A percentile compares a stretch with the other conserved stretches of the same genome.
Conservation (phyloP, 345 rosid species). For the Euphorbia tirucalli region DNA sequence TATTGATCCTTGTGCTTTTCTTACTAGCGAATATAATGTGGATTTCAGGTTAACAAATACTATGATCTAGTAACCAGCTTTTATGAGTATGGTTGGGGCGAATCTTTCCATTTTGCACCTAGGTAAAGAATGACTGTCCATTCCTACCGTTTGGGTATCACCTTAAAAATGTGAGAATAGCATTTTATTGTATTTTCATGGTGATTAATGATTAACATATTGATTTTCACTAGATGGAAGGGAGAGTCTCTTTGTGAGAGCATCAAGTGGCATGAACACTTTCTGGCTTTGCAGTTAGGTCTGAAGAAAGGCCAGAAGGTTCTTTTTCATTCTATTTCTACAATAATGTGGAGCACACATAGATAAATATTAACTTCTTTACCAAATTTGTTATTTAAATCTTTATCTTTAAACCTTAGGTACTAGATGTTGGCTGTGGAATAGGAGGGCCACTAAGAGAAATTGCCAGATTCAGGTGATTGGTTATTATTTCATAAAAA, state of each 20-base stretch:
- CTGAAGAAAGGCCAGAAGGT: constrained; percentile 83
- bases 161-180: background rate
- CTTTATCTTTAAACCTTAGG: constrained; percentile 32
- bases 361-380: background rate
- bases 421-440: constrained; percentile 95
- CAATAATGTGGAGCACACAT: background rate
- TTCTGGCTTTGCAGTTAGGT: constrained; percentile 81
- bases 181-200: background rate
- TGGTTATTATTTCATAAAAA: background rate
- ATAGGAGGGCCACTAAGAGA: constrained; percentile 96
- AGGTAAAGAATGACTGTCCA: constrained; percentile 39
- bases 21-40: background rate
- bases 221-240: constrained; percentile 47
- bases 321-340: constrained; percentile 10
- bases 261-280: constrained; percentile 87
- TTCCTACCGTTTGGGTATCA: background rate
- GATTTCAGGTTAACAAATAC: constrained; percentile 77
- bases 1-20: background rate
- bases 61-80: constrained; percentile 96
- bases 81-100: constrained; percentile 97
- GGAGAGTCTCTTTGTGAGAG: constrained; percentile 82
- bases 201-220: background rate
- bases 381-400: too few species aligned
- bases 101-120: constrained; percentile 94
- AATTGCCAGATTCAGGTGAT: constrained; percentile 73